Conservation (phyloP, 2,329 filamentous ascomycete species). For the Fusarium annulatum region DNA sequence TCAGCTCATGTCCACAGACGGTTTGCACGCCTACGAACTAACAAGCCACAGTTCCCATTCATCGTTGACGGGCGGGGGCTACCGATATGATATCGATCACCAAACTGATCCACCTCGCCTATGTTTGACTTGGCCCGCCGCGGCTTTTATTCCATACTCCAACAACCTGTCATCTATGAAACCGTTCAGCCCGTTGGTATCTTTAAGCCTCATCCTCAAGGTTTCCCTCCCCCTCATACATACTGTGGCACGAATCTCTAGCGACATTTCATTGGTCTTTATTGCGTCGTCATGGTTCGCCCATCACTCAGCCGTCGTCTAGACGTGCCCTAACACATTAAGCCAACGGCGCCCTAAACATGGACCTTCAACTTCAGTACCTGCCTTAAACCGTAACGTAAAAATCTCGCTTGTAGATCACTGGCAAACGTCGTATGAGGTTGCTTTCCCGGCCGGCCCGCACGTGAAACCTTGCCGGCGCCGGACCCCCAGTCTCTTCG, state of each 20-base stretch:
- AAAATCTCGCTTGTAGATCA: constrained; percentile 34
- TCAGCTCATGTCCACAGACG: constrained; percentile 31
- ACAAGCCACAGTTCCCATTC: constrained; percentile 37
- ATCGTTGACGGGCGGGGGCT: constrained; percentile 4
- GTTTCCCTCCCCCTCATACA: not conserved
- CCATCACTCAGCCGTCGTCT: not conserved
- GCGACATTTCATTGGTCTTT: constrained; percentile 17
- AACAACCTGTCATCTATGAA: constrained; percentile 6
- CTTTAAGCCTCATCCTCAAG: constrained; percentile 27
- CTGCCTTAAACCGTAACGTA: constrained; percentile 37
- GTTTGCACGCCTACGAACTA: constrained; percentile 29
- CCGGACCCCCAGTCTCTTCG: constrained; percentile 32
- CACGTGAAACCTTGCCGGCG: constrained; percentile 41
- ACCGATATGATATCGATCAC: constrained; percentile 38
- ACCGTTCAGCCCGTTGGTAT: constrained; percentile 29
- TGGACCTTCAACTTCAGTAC: constrained; percentile 27
- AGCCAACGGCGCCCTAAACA: constrained; percentile 18
- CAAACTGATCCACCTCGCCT: constrained; percentile 31
- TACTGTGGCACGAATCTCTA: constrained; percentile 12
- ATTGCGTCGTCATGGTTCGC: constrained; percentile 3
- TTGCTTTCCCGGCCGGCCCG: constrained; percentile 29
- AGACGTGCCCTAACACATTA: constrained; percentile 1
- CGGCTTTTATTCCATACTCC: constrained; percentile 25
- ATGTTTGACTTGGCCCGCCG: constrained; percentile 31
- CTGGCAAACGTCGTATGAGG: constrained; percentile 30